A percentile compares a stretch with the other conserved stretches of the same genome.
phyloP scores from a whole-genome alignment of 371 early-diverging fungal genomes.

The Thermomucor indicae-seudaticae region DNA sequence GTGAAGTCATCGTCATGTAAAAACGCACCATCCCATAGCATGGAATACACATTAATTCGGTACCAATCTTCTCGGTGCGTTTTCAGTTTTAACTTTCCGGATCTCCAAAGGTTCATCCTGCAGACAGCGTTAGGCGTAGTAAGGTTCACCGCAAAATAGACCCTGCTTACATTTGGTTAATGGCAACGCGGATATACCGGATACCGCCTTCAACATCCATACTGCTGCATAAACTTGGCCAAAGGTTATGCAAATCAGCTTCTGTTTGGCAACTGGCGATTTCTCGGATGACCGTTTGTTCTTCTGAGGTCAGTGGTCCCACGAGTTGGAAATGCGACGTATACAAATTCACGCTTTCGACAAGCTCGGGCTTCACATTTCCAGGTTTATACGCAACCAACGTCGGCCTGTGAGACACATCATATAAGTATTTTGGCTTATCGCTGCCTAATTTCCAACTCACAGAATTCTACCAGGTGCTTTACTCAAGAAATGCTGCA shows the following conservation, averaged over 20 bases:
- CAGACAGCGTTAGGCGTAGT: background rate
- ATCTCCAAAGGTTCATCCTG: background rate
- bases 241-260: background rate
- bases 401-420: background rate
- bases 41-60: background rate
- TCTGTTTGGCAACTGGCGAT: background rate
- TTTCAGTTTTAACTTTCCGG: background rate
- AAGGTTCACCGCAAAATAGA: background rate
- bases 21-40: conserved; percentile 3
- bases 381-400: background rate
- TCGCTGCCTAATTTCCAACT: background rate
- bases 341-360: background rate
- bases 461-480: background rate
- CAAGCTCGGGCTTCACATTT: background rate
- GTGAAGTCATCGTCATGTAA: background rate
- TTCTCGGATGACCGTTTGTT: background rate
- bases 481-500: background rate
- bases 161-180: background rate
- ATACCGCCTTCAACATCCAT: background rate
- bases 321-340: background rate
- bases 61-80: conserved; percentile 3
- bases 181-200: background rate
- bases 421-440: background rate
- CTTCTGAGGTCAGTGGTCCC: background rate
- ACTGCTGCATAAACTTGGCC: background rate